Base-by-base conservation (phyloP, 208 protist species). In the Trypanosoma rangeli region DNA sequence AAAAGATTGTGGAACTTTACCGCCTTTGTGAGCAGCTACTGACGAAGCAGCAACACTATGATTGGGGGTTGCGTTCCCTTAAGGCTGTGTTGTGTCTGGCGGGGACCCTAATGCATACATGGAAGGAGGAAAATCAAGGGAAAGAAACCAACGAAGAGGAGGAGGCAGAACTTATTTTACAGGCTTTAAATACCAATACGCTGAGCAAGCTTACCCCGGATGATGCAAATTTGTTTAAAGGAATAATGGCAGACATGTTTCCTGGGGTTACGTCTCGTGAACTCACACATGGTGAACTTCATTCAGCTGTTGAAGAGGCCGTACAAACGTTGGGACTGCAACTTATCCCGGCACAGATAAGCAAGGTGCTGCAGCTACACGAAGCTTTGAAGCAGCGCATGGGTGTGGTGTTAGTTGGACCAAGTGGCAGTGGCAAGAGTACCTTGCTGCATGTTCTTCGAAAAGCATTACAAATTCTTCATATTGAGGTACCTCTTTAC, bases 41-140 rank as follows among this genome's bases (percentile, higher is more conserved):
- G 79, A 98, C 97, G 20, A 90, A 88, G 68, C 97, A 99, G 84
- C 86, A 94, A 71, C 98, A 99, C 85, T 99, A 99, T 84, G 98
- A 99, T 76, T 99, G 97, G 87, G 97, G 97, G 67, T 84, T 99
- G 60, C 92, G 98, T 37, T 98, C 98, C 44, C 92, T 99, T 66
- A 95, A 99, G 64, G 94, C 97, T 39, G 97, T 99, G 61, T 84
- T 99, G 53, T 85, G 95, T 28, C 96, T 97, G 5, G 94, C 93
- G 31, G 97, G 97, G 12, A 85, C 84, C 31, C 80, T 93, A 18
- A 70, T 95, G 63, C 84, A 94, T 77, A 77, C 79, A 28, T 94
- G 93, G 84, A 85, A 83, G 48, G 77, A 63, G 33, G 80, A 80
- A 28, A 80, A 95, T 68, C 44, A 79, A 15, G 92, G 93, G 57